Conservation (phyloP, 129 eudicot species). For the Ambrosia artemisiifolia region DNA sequence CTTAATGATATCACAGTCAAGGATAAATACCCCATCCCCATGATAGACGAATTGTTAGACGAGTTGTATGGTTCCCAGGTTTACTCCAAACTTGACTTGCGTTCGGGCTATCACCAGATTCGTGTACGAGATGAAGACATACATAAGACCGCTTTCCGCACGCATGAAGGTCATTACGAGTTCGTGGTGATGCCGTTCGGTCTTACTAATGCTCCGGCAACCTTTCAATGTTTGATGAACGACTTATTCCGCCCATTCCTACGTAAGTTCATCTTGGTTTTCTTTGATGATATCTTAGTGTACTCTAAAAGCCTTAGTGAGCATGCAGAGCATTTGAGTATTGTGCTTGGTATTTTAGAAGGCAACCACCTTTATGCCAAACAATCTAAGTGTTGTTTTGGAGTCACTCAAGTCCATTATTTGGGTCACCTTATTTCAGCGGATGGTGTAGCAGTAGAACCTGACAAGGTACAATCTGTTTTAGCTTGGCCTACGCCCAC, state of each 20-base stretch:
- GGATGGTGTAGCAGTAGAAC: background rate
- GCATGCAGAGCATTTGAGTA: background rate
- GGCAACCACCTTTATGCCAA: background rate
- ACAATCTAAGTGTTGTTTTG: background rate
- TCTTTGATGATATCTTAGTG: constrained; percentile 4
- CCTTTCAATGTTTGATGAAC: background rate
- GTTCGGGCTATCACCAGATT: background rate
- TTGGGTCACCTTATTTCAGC: constrained; percentile 8
- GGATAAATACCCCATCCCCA: background rate
- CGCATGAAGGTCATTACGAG: background rate
- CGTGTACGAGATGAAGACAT: background rate
- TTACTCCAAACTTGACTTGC: background rate
- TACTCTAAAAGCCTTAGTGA: background rate
- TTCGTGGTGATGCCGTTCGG: background rate
- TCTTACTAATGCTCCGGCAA: background rate
- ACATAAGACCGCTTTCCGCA: background rate
- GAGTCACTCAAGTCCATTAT: background rate
- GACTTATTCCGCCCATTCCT: background rate
- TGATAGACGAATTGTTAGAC: background rate
- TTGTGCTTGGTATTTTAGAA: background rate
- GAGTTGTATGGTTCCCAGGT: background rate
- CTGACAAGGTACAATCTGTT: background rate
- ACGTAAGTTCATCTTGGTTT: background rate
- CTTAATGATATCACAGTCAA: constrained; percentile 1
- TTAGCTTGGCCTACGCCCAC: background rate